Base-by-base conservation (phyloP, 495 filamentous ascomycete genomes). In the Aspergillus sclerotioniger region DNA sequence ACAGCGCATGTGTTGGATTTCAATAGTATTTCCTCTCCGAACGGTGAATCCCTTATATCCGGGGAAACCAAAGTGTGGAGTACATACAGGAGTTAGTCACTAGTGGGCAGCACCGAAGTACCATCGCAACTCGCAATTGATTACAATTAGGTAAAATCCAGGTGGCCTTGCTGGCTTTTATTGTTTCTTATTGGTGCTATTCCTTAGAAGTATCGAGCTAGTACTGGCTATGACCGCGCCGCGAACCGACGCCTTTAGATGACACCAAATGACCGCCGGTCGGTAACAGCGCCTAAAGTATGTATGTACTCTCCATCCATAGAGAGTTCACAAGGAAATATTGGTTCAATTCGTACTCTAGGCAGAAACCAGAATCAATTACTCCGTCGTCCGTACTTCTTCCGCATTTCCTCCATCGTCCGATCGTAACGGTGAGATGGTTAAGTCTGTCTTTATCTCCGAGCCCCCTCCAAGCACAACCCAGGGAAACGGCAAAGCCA, bases 21-120 rank as follows among this genome's bases (percentile, higher is more conserved):
- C 29, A 16, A 3, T 45, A 39, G 33, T 44, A 39, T 5, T 9
- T 17, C 31, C 37, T n/a, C 37, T 41, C 5, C 12, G 13, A 15
- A n/a, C 37, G 37, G 12, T 41, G 37, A 41, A 25, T 43, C 12
- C 16, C 46, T 35, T 16, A 48, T 59, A 52, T 59, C 48, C 16
- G 56, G 56, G 41, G 50, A 59, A 59, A n/a, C 50, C 10, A 59
- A 41, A 48, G 43, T 59, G 56, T 48, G 56, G 56, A 59, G 56
- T 52, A 52, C 37, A 41, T 41, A 41, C 8, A n/a, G 37, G 13
- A 41, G 13, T 6, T n/a, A n/a, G 37, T n/a, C 37, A 15, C 33
- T 10, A 37, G 33, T 37, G 9, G 33, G 33, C 33, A 37, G 33
- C 33, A 37, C 33, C 33, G 33, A 37, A 37, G 33, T 37, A 41